Conservation (phyloP, 257 asterid genomes). For the Solanum bukasovii region DNA sequence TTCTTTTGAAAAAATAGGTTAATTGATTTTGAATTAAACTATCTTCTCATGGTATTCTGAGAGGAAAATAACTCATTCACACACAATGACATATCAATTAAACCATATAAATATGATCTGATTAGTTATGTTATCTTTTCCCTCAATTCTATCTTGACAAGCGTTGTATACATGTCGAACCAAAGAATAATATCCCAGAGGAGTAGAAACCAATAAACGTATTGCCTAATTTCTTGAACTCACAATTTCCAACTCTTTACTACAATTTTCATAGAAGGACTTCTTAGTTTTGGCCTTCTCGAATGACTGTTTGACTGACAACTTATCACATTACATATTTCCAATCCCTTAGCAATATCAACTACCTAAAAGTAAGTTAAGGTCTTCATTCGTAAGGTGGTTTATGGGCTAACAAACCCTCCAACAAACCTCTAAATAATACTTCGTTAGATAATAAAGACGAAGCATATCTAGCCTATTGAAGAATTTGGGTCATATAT, state of each 20-base stretch:
- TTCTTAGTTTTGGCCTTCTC: background rate
- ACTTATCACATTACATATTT: background rate
- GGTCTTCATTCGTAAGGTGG: background rate
- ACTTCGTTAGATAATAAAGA: background rate
- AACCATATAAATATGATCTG: too few relatives aligned
- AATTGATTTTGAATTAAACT: background rate
- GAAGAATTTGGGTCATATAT: background rate
- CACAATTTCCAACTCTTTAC: background rate
- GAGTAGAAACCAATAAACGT: background rate
- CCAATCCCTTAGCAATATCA: too few relatives aligned
- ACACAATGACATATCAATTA: background rate
- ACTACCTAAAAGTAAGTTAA: background rate
- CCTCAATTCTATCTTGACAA: background rate
- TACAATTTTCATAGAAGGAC: background rate
- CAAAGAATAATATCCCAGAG: background rate
- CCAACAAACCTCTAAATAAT: background rate
- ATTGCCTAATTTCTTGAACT: background rate
- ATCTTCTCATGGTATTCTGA: background rate
- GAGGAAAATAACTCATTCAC: background rate
- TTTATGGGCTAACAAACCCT: background rate
- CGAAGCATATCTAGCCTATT: background rate
- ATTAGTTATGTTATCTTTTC: background rate
- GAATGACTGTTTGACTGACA: too few relatives aligned
- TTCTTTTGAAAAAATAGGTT: too few relatives aligned
- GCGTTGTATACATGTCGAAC: background rate